Percentiles rank a stretch among this genome's conserved stretches.
Conservation (phyloP, 306 rosid species). For the Inga oerstediana region DNA sequence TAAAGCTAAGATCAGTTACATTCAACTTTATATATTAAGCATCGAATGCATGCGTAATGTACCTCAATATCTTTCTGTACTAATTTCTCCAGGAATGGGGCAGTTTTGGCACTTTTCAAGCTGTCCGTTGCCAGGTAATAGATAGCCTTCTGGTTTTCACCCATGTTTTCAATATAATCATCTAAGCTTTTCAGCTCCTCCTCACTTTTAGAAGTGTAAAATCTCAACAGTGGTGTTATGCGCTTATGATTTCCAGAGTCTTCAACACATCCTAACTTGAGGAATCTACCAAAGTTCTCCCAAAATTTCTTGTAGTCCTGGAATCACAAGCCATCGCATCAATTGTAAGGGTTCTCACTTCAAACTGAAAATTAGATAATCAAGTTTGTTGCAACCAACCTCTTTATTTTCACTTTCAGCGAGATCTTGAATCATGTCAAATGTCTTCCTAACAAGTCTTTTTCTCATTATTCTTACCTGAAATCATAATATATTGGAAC, state of each 20-base stretch:
- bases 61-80: constrained; percentile 96
- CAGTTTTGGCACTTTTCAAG: constrained; percentile 94
- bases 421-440: constrained; percentile 97
- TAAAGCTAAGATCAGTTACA: background rate
- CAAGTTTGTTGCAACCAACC: constrained; percentile 47
- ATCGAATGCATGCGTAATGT: constrained; percentile 1
- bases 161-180: constrained; percentile 93
- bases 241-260: constrained; percentile 98
- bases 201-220: constrained; percentile 90
- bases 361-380: constrained; percentile 17
- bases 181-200: constrained; percentile 89
- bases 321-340: constrained; percentile 24
- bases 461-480: constrained; percentile 99
- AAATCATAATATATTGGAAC: constrained; percentile 25
- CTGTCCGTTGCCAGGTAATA: constrained; percentile 96
- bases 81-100: constrained; percentile 95
- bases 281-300: constrained; percentile 97
- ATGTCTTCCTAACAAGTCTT: constrained; percentile 94
- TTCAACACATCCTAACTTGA: constrained; percentile 90
- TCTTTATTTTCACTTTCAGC: constrained; percentile 89
- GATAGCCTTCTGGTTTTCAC: constrained; percentile 90
- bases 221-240: constrained; percentile 84
- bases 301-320: constrained; percentile 98
- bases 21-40: background rate
- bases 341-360: constrained; percentile 28